These are phyloP conservation scores for Schizosaccharomyces cryophilus DNA, from an alignment of 805 yeast genomes.

Conservation along the genomic window DNA sequence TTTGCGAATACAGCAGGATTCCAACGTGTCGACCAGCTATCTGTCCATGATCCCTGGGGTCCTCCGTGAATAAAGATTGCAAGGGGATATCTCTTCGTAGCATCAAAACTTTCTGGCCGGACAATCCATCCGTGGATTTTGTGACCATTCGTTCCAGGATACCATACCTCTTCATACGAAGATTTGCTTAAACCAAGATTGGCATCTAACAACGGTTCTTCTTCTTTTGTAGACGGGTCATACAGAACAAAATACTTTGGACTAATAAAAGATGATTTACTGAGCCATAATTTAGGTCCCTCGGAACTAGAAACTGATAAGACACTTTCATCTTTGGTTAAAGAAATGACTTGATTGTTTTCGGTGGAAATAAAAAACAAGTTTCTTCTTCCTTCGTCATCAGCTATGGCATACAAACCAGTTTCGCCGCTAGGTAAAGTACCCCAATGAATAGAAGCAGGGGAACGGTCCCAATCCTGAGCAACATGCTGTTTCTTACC, in stretches of 20 bases:
- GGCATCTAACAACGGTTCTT: background rate
- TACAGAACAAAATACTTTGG: background rate
- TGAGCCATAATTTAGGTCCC: background rate
- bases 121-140: constrained; percentile 10
- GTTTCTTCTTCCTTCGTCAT: constrained; percentile 6
- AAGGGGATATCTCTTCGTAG: constrained; percentile 9
- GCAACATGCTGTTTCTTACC: background rate
- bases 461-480: constrained; percentile 6
- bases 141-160: constrained; percentile 9
- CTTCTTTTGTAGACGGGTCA: background rate
- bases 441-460: constrained; percentile 6
- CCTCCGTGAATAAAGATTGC: constrained; percentile 13
- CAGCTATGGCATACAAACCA: constrained; percentile 6
- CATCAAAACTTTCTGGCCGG: constrained; percentile 8
- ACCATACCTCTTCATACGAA: constrained; percentile 9
- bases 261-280: background rate
- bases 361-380: constrained; percentile 4
- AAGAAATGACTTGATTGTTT: constrained; percentile 5
- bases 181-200: background rate
- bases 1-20: constrained; percentile 12
- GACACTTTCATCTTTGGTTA: background rate
- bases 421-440: constrained; percentile 5
- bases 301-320: background rate
- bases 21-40: constrained; percentile 12
- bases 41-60: constrained; percentile 11